These are phyloP conservation scores for Hypoxylon perforatum DNA, from an alignment of 495 filamentous ascomycete genomes.

Conservation along the genomic window DNA sequence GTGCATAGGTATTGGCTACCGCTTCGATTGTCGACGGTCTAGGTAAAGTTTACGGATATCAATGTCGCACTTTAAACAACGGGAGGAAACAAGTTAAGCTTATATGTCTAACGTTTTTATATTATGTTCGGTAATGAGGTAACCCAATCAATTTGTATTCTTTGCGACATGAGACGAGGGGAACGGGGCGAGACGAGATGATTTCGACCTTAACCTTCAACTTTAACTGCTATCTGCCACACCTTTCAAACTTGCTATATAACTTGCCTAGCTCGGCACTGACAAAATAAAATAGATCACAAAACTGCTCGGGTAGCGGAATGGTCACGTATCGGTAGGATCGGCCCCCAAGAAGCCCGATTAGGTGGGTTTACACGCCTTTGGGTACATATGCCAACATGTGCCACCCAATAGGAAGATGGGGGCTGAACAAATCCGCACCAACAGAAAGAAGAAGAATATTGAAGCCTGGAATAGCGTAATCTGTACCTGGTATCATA, in stretches of 20 bases:
- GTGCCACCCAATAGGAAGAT: conserved; percentile 13
- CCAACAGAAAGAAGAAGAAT: conserved; percentile 30
- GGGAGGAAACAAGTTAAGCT: no score
- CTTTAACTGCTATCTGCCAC: no score
- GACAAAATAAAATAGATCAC: background rate
- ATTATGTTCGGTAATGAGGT: background rate
- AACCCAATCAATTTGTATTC: no score
- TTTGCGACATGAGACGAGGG: background rate
- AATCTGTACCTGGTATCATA: no score
- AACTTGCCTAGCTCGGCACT: conserved; percentile 5
- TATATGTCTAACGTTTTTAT: conserved; percentile 3
- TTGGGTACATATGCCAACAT: background rate
- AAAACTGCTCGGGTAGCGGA: conserved; percentile 18
- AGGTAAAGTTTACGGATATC: conserved; percentile 3
- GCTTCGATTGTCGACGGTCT: conserved; percentile 11
- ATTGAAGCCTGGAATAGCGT: conserved; percentile 25
- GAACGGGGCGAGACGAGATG: background rate
- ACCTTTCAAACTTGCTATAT: no score
- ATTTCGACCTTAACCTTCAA: background rate
- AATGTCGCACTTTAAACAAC: background rate
- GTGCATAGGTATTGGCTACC: conserved; percentile 8
- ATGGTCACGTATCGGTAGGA: conserved; percentile 22
- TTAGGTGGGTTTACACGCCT: background rate
- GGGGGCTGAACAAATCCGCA: conserved; percentile 12
- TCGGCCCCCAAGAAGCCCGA: conserved; percentile 17